Evolutionary conservation across 192 early-diverging fungal genomes (phyloP).

Genomic region (Rhizophagus clarus): DNA sequence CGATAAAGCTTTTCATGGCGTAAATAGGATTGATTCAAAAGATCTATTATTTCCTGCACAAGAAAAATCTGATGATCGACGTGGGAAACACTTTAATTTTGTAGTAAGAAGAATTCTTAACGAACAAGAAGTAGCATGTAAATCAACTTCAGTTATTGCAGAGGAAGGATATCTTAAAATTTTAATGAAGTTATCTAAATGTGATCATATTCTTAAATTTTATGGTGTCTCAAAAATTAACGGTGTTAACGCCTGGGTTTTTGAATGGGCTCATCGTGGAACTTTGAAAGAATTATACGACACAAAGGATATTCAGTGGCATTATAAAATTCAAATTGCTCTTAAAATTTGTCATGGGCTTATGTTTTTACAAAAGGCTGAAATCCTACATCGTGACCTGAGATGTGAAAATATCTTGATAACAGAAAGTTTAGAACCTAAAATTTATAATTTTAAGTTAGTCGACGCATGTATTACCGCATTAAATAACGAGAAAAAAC

Average conservation of each 20-base stretch:
- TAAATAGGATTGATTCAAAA: no score
- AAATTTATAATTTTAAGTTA: constrained; percentile 24
- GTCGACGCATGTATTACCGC: no score
- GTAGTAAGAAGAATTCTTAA: no score
- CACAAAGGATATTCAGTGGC: constrained; percentile 11
- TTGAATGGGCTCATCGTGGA: constrained; percentile 26
- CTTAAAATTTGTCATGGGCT: constrained; percentile 21
- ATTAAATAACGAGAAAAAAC: no score
- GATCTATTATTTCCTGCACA: no score
- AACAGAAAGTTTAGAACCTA: not conserved
- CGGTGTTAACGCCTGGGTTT: not conserved
- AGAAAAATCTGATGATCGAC: no score
- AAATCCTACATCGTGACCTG: constrained; percentile 26
- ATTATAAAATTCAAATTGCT: constrained; percentile 9
- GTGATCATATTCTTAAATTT: constrained; percentile 23
- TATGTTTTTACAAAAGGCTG: constrained; percentile 8
- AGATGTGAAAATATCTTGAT: constrained; percentile 26
- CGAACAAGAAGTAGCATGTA: no score
- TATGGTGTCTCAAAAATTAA: constrained; percentile 16
- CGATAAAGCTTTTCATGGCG: not conserved
- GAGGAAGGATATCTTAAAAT: not conserved
- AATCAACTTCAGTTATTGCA: not conserved
- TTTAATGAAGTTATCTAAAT: not conserved
- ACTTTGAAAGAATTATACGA: constrained; percentile 11
- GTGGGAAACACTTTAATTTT: no score